A percentile compares a stretch with the other conserved stretches of the same genome.
Evolutionary conservation across 2,329 filamentous ascomycete species (phyloP).

Genomic region (Tolypocladium tropicale): DNA sequence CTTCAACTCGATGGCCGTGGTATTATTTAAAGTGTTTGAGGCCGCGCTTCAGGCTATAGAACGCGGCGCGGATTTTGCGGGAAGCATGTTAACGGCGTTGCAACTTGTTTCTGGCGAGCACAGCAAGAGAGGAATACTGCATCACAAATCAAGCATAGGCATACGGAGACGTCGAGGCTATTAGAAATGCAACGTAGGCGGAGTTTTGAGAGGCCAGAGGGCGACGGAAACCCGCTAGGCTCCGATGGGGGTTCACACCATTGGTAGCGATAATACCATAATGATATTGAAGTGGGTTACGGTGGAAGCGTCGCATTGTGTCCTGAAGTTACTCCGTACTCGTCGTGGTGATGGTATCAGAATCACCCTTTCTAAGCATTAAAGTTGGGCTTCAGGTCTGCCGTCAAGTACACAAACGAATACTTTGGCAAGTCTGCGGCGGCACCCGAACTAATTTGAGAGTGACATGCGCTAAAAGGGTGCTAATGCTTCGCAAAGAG

Average conservation of each 20-base stretch:
- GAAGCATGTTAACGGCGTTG: conserved; percentile 26
- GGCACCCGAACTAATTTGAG: no score
- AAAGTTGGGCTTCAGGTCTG: no score
- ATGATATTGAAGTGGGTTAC: conserved; percentile 2
- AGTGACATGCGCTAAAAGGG: no score
- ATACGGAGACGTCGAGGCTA: conserved; percentile 1
- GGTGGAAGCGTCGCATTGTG: neutral
- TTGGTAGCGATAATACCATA: conserved; percentile 10
- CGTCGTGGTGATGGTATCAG: no score
- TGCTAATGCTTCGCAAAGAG: no score
- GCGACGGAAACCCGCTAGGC: conserved; percentile 7
- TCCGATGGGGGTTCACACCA: conserved; percentile 6
- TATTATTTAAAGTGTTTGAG: conserved; percentile 16
- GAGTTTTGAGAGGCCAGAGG: neutral
- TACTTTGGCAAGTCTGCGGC: no score
- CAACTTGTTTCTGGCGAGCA: conserved; percentile 16
- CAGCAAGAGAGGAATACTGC: conserved; percentile 12
- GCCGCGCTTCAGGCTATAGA: conserved; percentile 21
- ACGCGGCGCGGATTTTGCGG: conserved; percentile 15
- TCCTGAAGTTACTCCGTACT: neutral
- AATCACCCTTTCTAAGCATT: no score
- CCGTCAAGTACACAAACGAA: no score
- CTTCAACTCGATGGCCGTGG: conserved; percentile 7
- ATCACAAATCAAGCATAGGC: conserved; percentile 13
- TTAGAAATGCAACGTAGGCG: neutral